A percentile compares a stretch with the other conserved stretches of the same genome.
These are phyloP conservation scores for Talaromyces amestolkiae DNA, from an alignment of 2,329 filamentous ascomycete genomes.

Conservation along the genomic window DNA sequence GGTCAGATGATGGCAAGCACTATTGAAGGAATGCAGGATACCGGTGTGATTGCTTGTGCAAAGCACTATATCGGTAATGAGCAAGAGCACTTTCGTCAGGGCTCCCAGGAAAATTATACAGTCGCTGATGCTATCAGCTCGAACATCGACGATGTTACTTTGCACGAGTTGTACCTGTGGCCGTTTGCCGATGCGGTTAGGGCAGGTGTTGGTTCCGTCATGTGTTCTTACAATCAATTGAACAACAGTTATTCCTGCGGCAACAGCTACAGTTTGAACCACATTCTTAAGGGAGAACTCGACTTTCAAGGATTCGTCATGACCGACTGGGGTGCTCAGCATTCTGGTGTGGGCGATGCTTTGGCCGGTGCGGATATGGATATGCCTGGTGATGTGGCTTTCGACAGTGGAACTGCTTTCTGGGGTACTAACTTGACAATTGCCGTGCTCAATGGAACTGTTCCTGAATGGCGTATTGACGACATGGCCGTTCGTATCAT, in stretches of 20 bases:
- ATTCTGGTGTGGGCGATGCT: slow-evolving; percentile 65
- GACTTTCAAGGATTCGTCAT: slow-evolving; percentile 72
- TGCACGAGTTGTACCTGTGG: slow-evolving; percentile 65
- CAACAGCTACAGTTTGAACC: slow-evolving; percentile 60
- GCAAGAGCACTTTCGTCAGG: slow-evolving; percentile 70
- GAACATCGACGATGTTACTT: slow-evolving; percentile 62
- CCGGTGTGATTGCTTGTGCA: slow-evolving; percentile 77
- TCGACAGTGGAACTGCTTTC: slow-evolving; percentile 69
- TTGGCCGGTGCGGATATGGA: slow-evolving; percentile 75
- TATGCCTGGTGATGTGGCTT: slow-evolving; percentile 78
- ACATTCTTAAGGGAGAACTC: slow-evolving; percentile 66
- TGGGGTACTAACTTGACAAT: slow-evolving; percentile 88
- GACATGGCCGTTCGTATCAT: slow-evolving; percentile 87
- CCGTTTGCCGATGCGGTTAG: slow-evolving; percentile 68
- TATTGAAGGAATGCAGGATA: slow-evolving; percentile 75
- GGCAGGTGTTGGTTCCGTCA: slow-evolving; percentile 63
- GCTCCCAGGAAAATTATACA: slow-evolving; percentile 58
- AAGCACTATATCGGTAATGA: slow-evolving; percentile 76
- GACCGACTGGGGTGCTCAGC: slow-evolving; percentile 75
- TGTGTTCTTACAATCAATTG: slow-evolving; percentile 73
- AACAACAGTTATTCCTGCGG: slow-evolving; percentile 68
- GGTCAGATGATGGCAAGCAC: slow-evolving; percentile 70
- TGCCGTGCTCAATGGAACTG: slow-evolving; percentile 81
- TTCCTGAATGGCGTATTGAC: slow-evolving; percentile 82
- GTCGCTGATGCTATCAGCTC: slow-evolving; percentile 61